A percentile compares a stretch with the other conserved stretches of the same genome.
These are phyloP conservation scores for Mortierella sp. DNA, from an alignment of 371 early-diverging fungal genomes.

Conservation along the genomic window DNA sequence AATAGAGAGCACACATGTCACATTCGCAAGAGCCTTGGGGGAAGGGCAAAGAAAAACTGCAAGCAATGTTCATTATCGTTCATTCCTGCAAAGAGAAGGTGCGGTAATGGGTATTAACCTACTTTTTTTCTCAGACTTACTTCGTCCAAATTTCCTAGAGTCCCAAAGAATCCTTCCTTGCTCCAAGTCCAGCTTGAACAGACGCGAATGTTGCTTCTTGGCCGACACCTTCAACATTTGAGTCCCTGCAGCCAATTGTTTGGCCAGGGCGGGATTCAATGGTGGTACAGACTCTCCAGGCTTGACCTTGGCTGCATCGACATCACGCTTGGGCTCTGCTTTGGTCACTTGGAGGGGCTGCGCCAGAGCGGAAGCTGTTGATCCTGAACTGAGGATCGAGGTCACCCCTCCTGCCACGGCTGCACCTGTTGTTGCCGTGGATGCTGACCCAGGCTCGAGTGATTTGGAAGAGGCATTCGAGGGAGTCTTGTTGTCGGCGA, in stretches of 20 bases:
- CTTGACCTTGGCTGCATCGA: constrained; percentile 5
- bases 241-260: constrained; percentile 44
- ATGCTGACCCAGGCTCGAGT: not conserved
- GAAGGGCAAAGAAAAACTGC: not conserved
- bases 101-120: constrained; percentile 3
- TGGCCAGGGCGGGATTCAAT: constrained; percentile 21
- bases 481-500: constrained; percentile 9
- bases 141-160: constrained; percentile 59
- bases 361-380: not conserved
- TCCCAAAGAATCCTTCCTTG: constrained; percentile 60
- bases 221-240: constrained; percentile 58
- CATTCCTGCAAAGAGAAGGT: not conserved
- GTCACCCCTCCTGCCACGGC: not conserved
- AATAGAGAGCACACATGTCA: not conserved
- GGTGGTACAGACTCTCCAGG: constrained; percentile 14
- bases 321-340: constrained; percentile 1
- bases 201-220: constrained; percentile 56
- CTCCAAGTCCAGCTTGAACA: constrained; percentile 60
- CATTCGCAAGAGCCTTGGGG: not conserved
- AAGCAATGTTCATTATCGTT: constrained; percentile 11
- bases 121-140: constrained; percentile 31
- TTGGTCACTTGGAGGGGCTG: constrained; percentile 8
- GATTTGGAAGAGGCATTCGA: constrained; percentile 23
- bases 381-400: not conserved
- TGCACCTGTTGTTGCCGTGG: not conserved